Conservation (phyloP, 805 yeast genomes). For the Debaryomyces tyrocola region DNA sequence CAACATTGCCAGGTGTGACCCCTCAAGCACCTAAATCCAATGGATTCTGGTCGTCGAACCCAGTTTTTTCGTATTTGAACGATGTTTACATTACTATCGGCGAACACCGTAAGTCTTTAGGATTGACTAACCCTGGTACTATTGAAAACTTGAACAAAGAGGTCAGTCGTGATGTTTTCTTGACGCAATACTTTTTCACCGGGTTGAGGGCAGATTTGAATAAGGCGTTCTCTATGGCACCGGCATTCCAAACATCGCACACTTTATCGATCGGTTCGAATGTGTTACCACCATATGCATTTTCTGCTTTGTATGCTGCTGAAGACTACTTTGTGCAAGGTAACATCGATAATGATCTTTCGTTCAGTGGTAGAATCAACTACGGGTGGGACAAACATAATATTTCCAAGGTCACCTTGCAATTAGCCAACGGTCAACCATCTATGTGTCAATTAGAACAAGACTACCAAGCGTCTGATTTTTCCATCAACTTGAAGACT, state of each 20-base stretch:
- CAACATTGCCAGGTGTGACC: constrained; percentile 59
- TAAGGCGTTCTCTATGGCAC: constrained; percentile 86
- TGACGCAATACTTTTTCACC: constrained; percentile 85
- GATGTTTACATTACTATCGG: constrained; percentile 70
- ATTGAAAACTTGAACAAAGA: constrained; percentile 92
- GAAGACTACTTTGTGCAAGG: constrained; percentile 89
- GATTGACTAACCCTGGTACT: constrained; percentile 90
- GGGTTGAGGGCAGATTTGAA: constrained; percentile 96
- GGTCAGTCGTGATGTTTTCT: constrained; percentile 89
- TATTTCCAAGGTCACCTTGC: constrained; percentile 82
- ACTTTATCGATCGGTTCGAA: constrained; percentile 87
- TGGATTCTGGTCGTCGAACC: constrained; percentile 78
- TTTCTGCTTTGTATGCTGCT: constrained; percentile 84
- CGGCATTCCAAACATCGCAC: constrained; percentile 96
- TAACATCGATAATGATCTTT: constrained; percentile 81
- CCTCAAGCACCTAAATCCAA: constrained; percentile 52
- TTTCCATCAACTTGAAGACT: constrained; percentile 83
- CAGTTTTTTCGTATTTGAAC: constrained; percentile 75
- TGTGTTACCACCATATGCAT: constrained; percentile 85
- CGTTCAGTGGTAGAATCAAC: constrained; percentile 85
- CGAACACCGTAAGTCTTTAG: constrained; percentile 78
- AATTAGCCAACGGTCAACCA: constrained; percentile 85
- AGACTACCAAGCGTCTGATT: constrained; percentile 89
- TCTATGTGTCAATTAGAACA: constrained; percentile 95
- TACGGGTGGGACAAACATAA: constrained; percentile 84